Conservation (phyloP, 768 basidiomycete genomes). For the Mrakia blollopis region DNA sequence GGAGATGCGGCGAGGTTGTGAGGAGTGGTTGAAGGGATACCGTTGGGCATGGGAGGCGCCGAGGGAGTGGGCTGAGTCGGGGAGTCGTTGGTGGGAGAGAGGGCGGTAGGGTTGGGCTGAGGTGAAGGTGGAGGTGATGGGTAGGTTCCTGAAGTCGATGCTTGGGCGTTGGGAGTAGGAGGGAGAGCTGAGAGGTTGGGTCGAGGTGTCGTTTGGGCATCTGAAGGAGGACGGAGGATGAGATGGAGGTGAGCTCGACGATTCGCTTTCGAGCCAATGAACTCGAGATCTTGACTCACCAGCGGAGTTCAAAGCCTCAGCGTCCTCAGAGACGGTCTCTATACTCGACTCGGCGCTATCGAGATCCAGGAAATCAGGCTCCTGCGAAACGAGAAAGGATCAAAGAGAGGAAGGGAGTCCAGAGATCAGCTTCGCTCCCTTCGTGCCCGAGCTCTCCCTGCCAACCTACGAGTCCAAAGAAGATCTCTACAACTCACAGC, state of each 20-base stretch:
- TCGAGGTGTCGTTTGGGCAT: background rate
- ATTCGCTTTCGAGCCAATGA: background rate
- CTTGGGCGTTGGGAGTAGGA: background rate
- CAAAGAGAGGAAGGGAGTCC: background rate
- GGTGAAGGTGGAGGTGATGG: conserved; percentile 28
- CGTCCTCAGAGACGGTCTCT: background rate
- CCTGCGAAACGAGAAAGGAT: conserved; percentile 31
- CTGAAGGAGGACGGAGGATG: background rate
- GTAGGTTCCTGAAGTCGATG: conserved; percentile 8
- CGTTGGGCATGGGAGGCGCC: background rate
- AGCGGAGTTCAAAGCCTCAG: background rate
- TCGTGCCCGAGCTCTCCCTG: background rate
- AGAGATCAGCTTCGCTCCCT: background rate
- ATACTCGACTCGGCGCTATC: conserved; percentile 42
- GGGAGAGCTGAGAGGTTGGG: background rate
- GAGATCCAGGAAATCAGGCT: conserved; percentile 79
- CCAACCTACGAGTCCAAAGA: background rate
- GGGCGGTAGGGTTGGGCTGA: background rate
- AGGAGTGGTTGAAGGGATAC: background rate
- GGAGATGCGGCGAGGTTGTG: background rate
- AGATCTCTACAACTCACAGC: background rate
- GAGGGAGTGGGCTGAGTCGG: background rate
- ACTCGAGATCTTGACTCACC: background rate
- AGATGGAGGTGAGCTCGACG: background rate
- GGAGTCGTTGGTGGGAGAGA: background rate